phyloP scores from a whole-genome alignment of 2,329 filamentous ascomycete species.

The Claviceps cyperi region DNA sequence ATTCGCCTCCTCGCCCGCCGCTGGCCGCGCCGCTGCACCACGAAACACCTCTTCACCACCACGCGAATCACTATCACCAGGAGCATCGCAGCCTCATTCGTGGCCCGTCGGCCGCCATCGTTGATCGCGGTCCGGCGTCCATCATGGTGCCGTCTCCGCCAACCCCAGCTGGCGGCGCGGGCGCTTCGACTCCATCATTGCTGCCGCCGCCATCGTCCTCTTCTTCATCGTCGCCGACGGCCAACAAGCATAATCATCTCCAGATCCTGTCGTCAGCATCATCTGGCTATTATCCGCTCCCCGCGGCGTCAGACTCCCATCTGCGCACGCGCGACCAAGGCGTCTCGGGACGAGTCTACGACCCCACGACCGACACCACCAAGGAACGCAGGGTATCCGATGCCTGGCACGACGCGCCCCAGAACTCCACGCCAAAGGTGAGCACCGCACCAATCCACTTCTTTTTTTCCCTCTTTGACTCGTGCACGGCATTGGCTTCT shows the following conservation, averaged over 20 bases:
- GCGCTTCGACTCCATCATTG: conserved; percentile 15
- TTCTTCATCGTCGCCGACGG: conserved; percentile 12
- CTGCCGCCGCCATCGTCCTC: conserved; percentile 14
- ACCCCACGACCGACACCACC: conserved; percentile 36
- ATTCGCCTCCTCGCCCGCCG: conserved; percentile 15
- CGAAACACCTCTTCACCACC: conserved; percentile 3
- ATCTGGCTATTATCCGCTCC: conserved; percentile 6
- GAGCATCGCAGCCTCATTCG: conserved; percentile 12
- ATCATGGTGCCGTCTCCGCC: conserved; percentile 21
- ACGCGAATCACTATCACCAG: not conserved
- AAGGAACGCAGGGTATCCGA: conserved; percentile 33
- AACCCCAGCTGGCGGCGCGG: conserved; percentile 14
- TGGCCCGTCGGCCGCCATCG: conserved; percentile 4
- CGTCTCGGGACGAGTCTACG: conserved; percentile 34
- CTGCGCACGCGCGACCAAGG: conserved; percentile 25
- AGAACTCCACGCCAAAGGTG: conserved; percentile 33
- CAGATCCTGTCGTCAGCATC: conserved; percentile 16
- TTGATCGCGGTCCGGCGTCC: conserved; percentile 4
- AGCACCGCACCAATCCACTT: conserved; percentile 18
- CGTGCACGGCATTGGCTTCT: conserved; percentile 3
- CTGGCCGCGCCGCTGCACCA: conserved; percentile 10
- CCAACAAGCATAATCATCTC: conserved; percentile 11
- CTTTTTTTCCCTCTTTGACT: conserved; percentile 11
- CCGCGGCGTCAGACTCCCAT: conserved; percentile 6
- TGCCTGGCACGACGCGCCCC: conserved; percentile 31